Evolutionary conservation across 306 rosid genomes (phyloP), one percentile per base, ranked within the genome.

Genomic region (Purshia tridentata): DNA sequence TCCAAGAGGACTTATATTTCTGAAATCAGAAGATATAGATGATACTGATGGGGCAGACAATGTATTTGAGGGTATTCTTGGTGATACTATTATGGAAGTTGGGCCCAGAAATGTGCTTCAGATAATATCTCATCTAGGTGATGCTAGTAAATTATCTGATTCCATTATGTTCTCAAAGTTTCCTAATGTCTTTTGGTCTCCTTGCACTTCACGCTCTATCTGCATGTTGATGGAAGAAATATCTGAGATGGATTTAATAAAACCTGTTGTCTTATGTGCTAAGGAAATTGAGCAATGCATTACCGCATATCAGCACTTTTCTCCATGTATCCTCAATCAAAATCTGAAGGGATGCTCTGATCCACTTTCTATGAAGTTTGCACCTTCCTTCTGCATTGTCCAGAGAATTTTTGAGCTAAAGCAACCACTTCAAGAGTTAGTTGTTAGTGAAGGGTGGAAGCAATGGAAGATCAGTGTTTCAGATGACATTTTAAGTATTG

Each of bases 91-190:
- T 19, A 58, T 47, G 47, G 85, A 79, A 52, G 65, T 83, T 61
- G 84, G 88, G 67, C 69, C 87, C 44, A 42, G 53, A 51, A 85
- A 85, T 39, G 86, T 88, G 72, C 75, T 88, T 81, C 90, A 88
- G 78, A 75, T 88, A 71, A 72, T 85, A 62, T 75, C 86, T 60
- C 86, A 83, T 75, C 73, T 88, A 50, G 84, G 64, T 19, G 61
- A 75, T 60, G 67, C 86, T 58, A 62, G 52, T 54, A 74, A 78
- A 39, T 74, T 60, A 79, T 64, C 78, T 9, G 79, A 74, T 72
- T 79, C 85, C 18, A 60, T 44, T 58, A 47, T 77, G 15, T 81
- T 79, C 75, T 37, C 84, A 1, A 85, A 83, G 69, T 88, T 79
- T 53, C 88, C 89, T 73, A 81, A 69, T 48, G 48, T 85, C 29